Base-by-base conservation (phyloP, 2,329 filamentous ascomycete species). In the Plenodomus biglobosus region DNA sequence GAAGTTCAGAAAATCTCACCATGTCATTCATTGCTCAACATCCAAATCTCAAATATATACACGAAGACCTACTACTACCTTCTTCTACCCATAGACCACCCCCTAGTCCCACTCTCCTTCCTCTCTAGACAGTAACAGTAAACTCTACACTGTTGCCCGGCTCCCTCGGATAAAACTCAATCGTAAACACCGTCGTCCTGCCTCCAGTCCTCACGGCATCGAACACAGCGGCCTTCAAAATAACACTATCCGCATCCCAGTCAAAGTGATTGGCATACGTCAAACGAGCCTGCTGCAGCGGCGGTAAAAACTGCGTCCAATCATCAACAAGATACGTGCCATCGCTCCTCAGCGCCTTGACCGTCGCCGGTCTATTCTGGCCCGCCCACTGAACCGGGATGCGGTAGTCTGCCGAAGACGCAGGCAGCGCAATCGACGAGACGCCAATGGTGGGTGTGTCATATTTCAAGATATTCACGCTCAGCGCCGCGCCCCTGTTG, bases 141-240 rank as follows among this genome's bases (percentile, higher is more conserved):
- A 78, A 80, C 42, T 79, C 76, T 6, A 76, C 71, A 0, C 64
- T 65, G 64, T 83, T 83, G 20, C 74, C 76, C 5, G 65, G 62
- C 10, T 76, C 75, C 13, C 81, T 68, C 0, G 80, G 80, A 57
- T 75, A 83, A 55, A 82, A 81, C 65, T 83, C 81, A 50, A 82
- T 76, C 0, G 73, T 80, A 45, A 84, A 79, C 0, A 71, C 75
- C 0, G 77, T 76, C 3, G 68, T 65, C 59, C 76, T 65, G 0
- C 74, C 76, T 1, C 73, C 72, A 3, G 70, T 62, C 27, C 78
- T 69, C 6, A 84, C 78, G 0, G 74, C 74, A 40, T 76, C 68
- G 32, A 82, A 61, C 0, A 76, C 76, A 2, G 69, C 63, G 0
- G 72, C 62, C 3, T 70, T 76, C n/a, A 84, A 52, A 3, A 80